Evolutionary conservation across 345 rosid species (phyloP).

Genomic region (Psidium guajava): DNA sequence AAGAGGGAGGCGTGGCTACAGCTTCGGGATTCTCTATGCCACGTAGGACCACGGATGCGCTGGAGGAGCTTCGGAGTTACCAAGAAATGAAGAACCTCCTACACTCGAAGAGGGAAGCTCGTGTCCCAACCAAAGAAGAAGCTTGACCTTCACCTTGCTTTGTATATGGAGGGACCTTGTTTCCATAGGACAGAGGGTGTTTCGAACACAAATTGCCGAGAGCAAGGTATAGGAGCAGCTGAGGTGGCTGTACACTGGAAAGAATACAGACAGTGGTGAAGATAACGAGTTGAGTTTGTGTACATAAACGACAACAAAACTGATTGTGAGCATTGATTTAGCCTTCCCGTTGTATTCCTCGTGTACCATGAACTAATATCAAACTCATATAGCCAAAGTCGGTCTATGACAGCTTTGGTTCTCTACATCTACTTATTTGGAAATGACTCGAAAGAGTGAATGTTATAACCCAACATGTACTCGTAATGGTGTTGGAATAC

Average conservation of each 20-base stretch:
- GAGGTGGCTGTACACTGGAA: neutral
- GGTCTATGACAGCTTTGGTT: neutral
- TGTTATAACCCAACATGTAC: neutral
- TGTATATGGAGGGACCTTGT: neutral
- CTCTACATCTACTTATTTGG: neutral
- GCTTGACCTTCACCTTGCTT: neutral
- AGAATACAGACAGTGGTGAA: neutral
- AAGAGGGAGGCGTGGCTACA: slow-evolving; percentile 37
- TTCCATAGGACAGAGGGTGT: neutral
- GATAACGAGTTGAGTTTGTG: neutral
- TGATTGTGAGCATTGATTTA: neutral
- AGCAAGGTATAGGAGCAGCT: neutral
- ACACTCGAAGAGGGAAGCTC: slow-evolving; percentile 62
- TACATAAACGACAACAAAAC: neutral
- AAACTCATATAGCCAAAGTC: neutral
- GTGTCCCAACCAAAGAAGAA: slow-evolving; percentile 21
- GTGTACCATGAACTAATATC: neutral
- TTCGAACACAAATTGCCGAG: neutral
- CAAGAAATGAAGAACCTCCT: slow-evolving; percentile 73
- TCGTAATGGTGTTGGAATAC: neutral
- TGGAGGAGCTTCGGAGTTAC: slow-evolving; percentile 77
- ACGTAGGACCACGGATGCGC: slow-evolving; percentile 60
- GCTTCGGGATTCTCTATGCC: slow-evolving; percentile 68
- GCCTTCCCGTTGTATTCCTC: neutral
- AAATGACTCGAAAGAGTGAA: neutral